phyloP scores from a whole-genome alignment of 495 filamentous ascomycete genomes.

The Neurospora sp. region DNA sequence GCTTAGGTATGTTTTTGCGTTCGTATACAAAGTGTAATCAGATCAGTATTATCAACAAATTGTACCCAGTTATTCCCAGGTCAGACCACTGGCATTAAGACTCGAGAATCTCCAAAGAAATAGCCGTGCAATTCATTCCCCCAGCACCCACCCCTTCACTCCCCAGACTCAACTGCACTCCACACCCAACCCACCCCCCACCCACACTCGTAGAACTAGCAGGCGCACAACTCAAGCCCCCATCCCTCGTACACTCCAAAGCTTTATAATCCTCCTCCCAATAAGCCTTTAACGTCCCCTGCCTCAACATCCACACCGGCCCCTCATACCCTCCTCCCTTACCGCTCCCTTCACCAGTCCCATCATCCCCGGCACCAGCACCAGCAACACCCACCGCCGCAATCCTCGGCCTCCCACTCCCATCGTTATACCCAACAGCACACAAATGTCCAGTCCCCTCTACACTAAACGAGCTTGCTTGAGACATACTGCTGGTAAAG shows the following conservation, averaged over 20 bases:
- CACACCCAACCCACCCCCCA: conserved; percentile 10
- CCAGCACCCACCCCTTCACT: not conserved
- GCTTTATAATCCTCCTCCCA: conserved; percentile 4
- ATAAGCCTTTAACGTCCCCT: not conserved
- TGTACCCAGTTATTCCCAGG: too few species aligned
- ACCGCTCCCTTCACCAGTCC: not conserved
- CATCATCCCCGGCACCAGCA: not conserved
- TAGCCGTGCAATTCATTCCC: conserved; percentile 4
- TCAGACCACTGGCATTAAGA: not conserved
- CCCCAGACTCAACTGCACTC: conserved; percentile 8
- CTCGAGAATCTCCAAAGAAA: conserved; percentile 3
- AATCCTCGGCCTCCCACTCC: not conserved
- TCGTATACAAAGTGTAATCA: too few species aligned
- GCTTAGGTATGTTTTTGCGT: too few species aligned
- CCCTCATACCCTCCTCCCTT: not conserved
- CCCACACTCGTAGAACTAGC: not conserved
- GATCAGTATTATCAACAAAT: too few species aligned
- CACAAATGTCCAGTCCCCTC: conserved; percentile 16
- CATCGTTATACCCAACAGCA: conserved; percentile 7
- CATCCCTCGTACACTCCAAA: conserved; percentile 5
- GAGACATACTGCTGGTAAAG: conserved; percentile 7
- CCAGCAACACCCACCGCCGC: conserved; percentile 9
- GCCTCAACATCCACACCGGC: not conserved
- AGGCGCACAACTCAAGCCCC: conserved; percentile 1
- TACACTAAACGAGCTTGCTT: conserved; percentile 18